Percentiles rank a stretch among this genome's conserved stretches.
phyloP scores from a whole-genome alignment of 148 eudicot genomes.

The Gaultheria prostrata region DNA sequence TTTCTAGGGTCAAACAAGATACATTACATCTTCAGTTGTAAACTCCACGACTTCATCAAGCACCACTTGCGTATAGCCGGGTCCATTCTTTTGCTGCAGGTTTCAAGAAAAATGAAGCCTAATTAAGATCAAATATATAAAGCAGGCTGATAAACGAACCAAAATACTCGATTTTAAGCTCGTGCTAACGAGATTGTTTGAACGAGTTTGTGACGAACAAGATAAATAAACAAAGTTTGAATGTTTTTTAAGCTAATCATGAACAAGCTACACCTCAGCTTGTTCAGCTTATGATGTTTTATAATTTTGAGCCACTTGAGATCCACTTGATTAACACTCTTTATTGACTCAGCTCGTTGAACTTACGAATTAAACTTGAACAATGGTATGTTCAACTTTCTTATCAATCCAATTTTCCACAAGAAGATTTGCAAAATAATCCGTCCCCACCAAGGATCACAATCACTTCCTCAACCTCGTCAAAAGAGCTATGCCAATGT shows the following conservation, averaged over 20 bases:
- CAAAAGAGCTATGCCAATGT: neutral
- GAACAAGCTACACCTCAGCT: neutral
- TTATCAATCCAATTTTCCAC: neutral
- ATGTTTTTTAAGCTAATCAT: neutral
- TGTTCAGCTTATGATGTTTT: neutral
- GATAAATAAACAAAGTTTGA: neutral
- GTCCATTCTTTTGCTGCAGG: constrained; percentile 95
- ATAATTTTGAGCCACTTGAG: neutral
- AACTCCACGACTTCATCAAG: constrained; percentile 29
- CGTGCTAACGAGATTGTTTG: neutral
- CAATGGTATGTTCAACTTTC: neutral
- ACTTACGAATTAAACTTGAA: neutral
- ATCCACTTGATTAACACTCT: neutral
- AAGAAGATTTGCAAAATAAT: neutral
- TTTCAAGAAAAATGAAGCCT: neutral
- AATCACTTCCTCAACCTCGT: neutral
- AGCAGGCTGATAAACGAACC: neutral
- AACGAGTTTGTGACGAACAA: neutral
- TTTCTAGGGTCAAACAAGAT: constrained; percentile 16
- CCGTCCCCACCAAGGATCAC: neutral
- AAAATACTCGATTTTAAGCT: neutral
- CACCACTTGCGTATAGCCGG: constrained; percentile 76
- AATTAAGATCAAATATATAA: neutral
- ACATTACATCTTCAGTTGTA: constrained; percentile 25
- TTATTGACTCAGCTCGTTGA: neutral